These are phyloP conservation scores for Aspergillus fructus DNA, from an alignment of 2,329 filamentous ascomycete species.

Conservation along the genomic window DNA sequence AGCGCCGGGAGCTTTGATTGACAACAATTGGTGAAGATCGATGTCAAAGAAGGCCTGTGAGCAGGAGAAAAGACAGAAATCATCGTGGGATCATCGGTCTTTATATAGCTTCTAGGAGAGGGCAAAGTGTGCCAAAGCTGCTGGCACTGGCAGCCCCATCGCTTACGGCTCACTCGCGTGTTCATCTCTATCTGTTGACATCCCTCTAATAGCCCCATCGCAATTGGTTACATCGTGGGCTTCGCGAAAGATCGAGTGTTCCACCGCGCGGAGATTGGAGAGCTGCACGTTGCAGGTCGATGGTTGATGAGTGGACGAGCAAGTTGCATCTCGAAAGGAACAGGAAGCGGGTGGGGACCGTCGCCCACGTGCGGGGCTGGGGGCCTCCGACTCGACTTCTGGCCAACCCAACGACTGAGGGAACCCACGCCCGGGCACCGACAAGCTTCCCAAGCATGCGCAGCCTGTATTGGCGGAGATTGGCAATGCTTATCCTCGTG, in stretches of 20 bases:
- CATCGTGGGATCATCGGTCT: neutral
- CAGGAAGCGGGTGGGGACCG: constrained; percentile 2
- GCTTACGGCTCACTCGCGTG: neutral
- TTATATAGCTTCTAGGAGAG: neutral
- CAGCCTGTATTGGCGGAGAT: neutral
- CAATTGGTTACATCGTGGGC: constrained; percentile 9
- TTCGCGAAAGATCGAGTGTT: neutral
- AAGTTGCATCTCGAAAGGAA: neutral
- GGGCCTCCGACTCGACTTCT: neutral
- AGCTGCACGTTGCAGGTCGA: constrained; percentile 17
- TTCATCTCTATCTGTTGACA: neutral
- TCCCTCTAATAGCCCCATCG: neutral
- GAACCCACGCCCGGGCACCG: neutral
- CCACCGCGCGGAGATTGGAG: constrained; percentile 2
- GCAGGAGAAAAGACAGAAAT: neutral
- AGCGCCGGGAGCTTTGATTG: neutral
- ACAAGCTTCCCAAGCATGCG: constrained; percentile 11
- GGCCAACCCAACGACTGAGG: neutral
- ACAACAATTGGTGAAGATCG: neutral
- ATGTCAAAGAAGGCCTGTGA: neutral
- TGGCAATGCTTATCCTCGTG: neutral
- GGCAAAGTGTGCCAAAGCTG: neutral
- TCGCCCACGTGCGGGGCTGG: constrained; percentile 1
- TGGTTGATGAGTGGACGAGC: constrained; percentile 14
- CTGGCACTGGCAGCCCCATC: neutral